These are phyloP conservation scores for Euphorbia schlechtendalii DNA, from an alignment of 441 rosid species.

Conservation along the genomic window DNA sequence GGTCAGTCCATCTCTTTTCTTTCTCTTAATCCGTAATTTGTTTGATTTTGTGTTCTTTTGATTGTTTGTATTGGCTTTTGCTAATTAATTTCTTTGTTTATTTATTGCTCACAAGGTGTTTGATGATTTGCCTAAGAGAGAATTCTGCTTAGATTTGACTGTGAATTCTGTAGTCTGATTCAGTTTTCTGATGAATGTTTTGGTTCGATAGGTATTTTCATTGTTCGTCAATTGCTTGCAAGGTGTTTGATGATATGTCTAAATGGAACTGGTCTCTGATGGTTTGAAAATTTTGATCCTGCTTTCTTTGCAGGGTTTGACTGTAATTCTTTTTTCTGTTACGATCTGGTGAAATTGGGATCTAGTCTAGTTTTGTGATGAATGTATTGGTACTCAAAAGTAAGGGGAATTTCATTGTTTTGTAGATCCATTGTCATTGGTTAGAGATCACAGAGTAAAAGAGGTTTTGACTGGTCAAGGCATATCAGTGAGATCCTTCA, in stretches of 20 bases:
- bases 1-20: conserved; percentile 39
- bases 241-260: no score
- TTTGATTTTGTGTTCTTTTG: background rate
- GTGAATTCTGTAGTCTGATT: background rate
- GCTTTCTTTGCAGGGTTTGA: conserved; percentile 1
- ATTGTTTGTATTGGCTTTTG: background rate
- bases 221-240: conserved; percentile 12
- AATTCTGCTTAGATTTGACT: background rate
- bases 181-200: no score
- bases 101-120: background rate
- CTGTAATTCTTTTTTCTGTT: background rate
- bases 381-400: conserved; percentile 2
- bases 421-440: conserved; percentile 89
- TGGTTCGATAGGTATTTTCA: conserved; percentile 6
- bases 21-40: background rate
- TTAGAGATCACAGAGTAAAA: conserved; percentile 89
- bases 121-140: background rate
- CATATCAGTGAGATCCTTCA: conserved; percentile 65
- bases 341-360: background rate
- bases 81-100: background rate
- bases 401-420: conserved; percentile 22
- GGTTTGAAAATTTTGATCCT: conserved; percentile 5
- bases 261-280: background rate
- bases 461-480: conserved; percentile 69
- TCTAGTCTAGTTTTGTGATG: background rate